These are phyloP conservation scores for Cantharellus anzutake DNA, from an alignment of 768 basidiomycete species.

Conservation along the genomic window DNA sequence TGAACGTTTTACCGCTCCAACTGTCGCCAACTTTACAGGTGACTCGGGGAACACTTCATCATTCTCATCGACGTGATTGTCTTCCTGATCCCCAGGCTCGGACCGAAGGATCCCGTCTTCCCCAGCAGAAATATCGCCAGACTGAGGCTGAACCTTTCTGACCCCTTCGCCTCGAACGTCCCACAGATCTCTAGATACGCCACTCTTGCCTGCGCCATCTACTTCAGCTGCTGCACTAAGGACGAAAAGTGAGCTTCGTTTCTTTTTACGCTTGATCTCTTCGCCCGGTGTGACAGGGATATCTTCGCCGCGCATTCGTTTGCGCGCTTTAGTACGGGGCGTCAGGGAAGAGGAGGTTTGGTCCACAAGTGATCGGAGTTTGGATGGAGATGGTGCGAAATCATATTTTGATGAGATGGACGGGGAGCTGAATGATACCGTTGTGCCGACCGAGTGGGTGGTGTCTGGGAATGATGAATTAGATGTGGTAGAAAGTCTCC, in stretches of 20 bases:
- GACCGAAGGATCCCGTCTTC: neutral
- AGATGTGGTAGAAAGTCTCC: no score
- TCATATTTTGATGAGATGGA: no score
- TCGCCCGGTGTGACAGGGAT: conserved; percentile 7
- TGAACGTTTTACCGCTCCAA: no score
- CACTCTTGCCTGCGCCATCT: neutral
- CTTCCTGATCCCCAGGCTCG: neutral
- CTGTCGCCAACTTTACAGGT: neutral
- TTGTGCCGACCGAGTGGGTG: no score
- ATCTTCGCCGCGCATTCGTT: conserved; percentile 8
- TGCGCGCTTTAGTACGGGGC: conserved; percentile 8
- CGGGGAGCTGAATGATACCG: no score
- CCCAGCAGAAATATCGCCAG: neutral
- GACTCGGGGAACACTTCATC: neutral
- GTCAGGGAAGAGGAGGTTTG: neutral
- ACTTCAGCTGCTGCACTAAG: neutral
- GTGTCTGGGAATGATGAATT: no score
- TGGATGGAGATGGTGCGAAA: no score
- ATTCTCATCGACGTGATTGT: neutral
- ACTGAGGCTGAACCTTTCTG: neutral
- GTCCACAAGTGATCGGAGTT: no score
- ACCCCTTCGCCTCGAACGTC: neutral
- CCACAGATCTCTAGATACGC: neutral
- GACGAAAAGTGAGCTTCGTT: neutral
- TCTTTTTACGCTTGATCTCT: neutral